phyloP scores from a whole-genome alignment of 176 grass and related monocot species.

The Eragrostis curvula region DNA sequence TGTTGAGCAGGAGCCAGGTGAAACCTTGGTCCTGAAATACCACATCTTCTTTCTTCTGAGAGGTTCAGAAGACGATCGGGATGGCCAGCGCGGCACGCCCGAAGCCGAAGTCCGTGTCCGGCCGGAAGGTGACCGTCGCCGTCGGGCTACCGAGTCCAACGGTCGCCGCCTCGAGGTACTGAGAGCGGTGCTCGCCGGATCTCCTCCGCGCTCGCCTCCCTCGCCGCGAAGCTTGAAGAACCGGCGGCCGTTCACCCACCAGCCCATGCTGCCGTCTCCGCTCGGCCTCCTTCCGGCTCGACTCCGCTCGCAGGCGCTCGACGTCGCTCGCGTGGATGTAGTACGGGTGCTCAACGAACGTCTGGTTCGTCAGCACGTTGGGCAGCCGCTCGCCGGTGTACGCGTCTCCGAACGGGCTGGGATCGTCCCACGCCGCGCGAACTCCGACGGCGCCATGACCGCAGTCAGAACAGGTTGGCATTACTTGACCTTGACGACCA shows the following conservation, averaged over 20 bases:
- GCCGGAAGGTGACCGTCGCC: not conserved
- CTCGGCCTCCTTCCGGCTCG: not conserved
- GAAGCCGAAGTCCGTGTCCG: not conserved
- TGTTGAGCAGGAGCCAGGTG: too few relatives aligned
- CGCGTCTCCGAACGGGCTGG: constrained; percentile 16
- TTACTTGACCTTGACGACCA: too few relatives aligned
- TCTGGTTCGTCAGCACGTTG: constrained; percentile 43
- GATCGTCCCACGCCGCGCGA: too few relatives aligned
- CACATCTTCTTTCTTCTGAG: too few relatives aligned
- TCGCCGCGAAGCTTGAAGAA: constrained; percentile 25
- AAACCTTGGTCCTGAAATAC: too few relatives aligned
- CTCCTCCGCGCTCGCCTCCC: constrained; percentile 43
- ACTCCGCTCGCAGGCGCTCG: not conserved
- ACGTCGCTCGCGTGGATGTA: constrained; percentile 33
- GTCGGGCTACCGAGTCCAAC: constrained; percentile 43
- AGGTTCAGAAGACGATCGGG: too few relatives aligned
- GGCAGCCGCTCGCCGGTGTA: constrained; percentile 26
- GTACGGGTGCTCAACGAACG: constrained; percentile 43
- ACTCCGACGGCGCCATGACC: too few relatives aligned
- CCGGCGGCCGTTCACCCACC: constrained; percentile 46
- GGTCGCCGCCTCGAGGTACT: constrained; percentile 14
- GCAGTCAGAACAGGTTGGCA: too few relatives aligned
- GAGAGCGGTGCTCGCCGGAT: constrained; percentile 3
- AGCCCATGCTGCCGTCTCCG: constrained; percentile 50
- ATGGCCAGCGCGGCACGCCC: not conserved